Conservation (phyloP, 306 rosid genomes). For the Canavalia gladiata region DNA sequence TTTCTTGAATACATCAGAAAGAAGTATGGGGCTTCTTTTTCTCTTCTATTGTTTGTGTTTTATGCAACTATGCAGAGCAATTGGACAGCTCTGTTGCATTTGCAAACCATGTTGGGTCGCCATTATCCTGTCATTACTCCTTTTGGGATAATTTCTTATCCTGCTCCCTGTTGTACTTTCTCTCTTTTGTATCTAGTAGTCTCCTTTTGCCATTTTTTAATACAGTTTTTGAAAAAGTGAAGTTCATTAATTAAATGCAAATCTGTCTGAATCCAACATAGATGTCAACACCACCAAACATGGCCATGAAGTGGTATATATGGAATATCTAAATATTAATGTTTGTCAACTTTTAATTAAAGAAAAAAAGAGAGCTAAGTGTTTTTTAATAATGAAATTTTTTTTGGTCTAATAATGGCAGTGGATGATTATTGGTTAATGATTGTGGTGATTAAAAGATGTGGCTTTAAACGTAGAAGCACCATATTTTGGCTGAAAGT, state of each 20-base stretch:
- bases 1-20: conserved; percentile 22
- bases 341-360: conserved; percentile 31
- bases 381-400: conserved; percentile 29
- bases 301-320: conserved; percentile 8
- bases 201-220: conserved; percentile 14
- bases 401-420: conserved; percentile 30
- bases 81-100: conserved; percentile 30
- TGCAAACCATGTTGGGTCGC: not conserved
- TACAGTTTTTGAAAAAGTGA: not conserved
- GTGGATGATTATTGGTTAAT: conserved; percentile 37
- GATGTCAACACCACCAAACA: conserved; percentile 13
- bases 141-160: conserved; percentile 36
- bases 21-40: conserved; percentile 26
- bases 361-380: conserved; percentile 4
- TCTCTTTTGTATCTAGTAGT: conserved; percentile 16
- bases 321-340: conserved; percentile 34
- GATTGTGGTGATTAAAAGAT: conserved; percentile 27
- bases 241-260: conserved; percentile 31
- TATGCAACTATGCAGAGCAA: not conserved
- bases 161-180: conserved; percentile 1
- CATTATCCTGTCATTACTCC: conserved; percentile 13
- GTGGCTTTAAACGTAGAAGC: conserved; percentile 7
- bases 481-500: conserved; percentile 10
- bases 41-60: not conserved
- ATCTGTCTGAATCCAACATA: conserved; percentile 8